A percentile compares a stretch with the other conserved stretches of the same genome.
These are phyloP conservation scores for Anthracocystis walkeri DNA, from an alignment of 1,284 basidiomycete genomes.

Conservation along the genomic window DNA sequence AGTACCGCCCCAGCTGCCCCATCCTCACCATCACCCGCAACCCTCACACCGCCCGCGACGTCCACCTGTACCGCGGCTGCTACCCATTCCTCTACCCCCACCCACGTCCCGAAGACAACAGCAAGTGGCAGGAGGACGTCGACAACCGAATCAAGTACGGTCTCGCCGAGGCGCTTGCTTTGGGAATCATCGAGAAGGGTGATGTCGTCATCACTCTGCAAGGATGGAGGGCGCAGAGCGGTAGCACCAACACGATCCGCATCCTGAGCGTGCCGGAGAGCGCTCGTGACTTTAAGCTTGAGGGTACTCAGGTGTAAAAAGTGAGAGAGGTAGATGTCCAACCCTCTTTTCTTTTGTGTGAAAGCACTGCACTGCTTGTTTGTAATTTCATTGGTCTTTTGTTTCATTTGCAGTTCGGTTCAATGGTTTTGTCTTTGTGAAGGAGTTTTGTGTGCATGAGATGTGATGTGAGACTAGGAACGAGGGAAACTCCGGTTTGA, in stretches of 20 bases:
- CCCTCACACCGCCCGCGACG: conserved; percentile 93
- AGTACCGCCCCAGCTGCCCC: conserved; percentile 93
- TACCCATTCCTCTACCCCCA: conserved; percentile 98
- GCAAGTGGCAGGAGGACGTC: conserved; percentile 98
- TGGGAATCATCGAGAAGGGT: conserved; percentile 90
- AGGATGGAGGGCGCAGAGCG: conserved; percentile 97
- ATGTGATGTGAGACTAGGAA: not conserved
- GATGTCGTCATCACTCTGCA: conserved; percentile 94
- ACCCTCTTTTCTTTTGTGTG: not conserved
- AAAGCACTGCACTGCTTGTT: conserved; percentile 15
- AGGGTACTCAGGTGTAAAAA: conserved; percentile 51
- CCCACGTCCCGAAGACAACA: conserved; percentile 81
- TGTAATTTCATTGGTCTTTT: conserved; percentile 20
- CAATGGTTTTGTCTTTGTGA: not conserved
- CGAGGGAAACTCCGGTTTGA: not conserved
- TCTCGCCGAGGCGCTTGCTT: conserved; percentile 83
- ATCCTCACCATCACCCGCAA: conserved; percentile 93
- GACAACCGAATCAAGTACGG: conserved; percentile 77
- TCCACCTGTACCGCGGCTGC: conserved; percentile 95
- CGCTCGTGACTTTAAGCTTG: conserved; percentile 64
- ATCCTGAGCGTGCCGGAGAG: conserved; percentile 63
- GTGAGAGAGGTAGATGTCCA: not conserved
- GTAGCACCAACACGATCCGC: conserved; percentile 76
- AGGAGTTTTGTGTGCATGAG: not conserved
- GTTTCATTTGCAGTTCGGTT: conserved; percentile 11